Conservation (phyloP, 2,329 filamentous ascomycete genomes). For the Diatrype stigma region DNA sequence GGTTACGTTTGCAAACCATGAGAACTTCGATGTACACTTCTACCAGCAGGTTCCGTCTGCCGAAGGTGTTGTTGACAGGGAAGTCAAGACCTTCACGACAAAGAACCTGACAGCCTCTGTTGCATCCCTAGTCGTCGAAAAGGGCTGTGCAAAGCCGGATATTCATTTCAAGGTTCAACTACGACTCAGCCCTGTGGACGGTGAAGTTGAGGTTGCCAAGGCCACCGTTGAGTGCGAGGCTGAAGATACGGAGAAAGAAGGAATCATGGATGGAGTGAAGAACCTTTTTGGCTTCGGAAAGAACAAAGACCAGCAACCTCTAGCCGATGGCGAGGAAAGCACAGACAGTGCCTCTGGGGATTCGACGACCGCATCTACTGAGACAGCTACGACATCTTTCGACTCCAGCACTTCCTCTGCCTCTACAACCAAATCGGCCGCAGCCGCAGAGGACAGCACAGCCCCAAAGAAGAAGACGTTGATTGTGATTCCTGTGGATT, state of each 20-base stretch:
- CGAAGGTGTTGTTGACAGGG: conserved; percentile 48
- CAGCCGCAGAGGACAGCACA: conserved; percentile 46
- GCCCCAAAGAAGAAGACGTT: conserved; percentile 58
- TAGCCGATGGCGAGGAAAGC: conserved; percentile 58
- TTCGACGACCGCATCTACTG: conserved; percentile 38
- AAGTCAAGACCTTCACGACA: conserved; percentile 65
- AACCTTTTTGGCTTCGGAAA: conserved; percentile 92
- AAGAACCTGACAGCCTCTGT: conserved; percentile 83
- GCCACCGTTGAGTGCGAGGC: conserved; percentile 83
- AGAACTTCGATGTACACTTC: conserved; percentile 77
- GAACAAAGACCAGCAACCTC: conserved; percentile 76
- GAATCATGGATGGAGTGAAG: conserved; percentile 90
- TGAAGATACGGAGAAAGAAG: conserved; percentile 67
- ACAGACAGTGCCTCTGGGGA: conserved; percentile 37
- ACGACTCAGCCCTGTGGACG: conserved; percentile 66
- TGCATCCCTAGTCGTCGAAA: conserved; percentile 71
- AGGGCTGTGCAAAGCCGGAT: conserved; percentile 70
- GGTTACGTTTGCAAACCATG: conserved; percentile 73
- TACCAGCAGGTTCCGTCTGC: conserved; percentile 63
- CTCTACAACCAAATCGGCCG: conserved; percentile 40
- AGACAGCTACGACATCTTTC: conserved; percentile 41
- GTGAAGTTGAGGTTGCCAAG: conserved; percentile 72
- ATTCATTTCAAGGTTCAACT: conserved; percentile 78
- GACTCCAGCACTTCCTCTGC: conserved; percentile 30
- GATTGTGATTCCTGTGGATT: conserved; percentile 49